These are phyloP conservation scores for Lachancea thermotolerans DNA, from an alignment of 805 yeast species.

Conservation along the genomic window DNA sequence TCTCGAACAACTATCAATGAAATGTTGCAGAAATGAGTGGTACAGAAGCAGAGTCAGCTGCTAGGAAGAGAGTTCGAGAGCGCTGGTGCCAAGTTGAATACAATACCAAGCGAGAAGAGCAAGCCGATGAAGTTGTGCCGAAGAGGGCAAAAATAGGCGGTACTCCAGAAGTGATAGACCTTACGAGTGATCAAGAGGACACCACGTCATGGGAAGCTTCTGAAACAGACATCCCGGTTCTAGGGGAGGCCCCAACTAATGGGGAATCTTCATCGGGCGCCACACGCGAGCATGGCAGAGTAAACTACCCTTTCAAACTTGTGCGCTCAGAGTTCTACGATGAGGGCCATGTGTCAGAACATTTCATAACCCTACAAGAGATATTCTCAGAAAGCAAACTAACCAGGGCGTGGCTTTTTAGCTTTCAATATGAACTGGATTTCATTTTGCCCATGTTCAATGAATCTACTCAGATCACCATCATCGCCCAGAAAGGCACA, in stretches of 20 bases:
- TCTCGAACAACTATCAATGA: background rate
- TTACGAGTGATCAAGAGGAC: slow-evolving; percentile 4
- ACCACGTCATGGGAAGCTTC: background rate
- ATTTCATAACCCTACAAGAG: slow-evolving; percentile 25
- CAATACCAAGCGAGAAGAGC: background rate
- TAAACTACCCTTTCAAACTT: slow-evolving; percentile 15
- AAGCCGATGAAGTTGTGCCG: background rate
- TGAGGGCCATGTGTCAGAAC: background rate
- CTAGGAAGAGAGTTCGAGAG: slow-evolving; percentile 14
- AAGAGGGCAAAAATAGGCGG: background rate
- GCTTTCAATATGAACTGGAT: slow-evolving; percentile 41
- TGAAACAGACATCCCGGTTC: slow-evolving; percentile 1
- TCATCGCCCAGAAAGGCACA: slow-evolving; percentile 32
- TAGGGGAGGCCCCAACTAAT: background rate
- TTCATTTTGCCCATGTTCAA: slow-evolving; percentile 32
- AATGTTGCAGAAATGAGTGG: background rate
- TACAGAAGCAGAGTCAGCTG: slow-evolving; percentile 7
- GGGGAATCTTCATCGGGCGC: background rate
- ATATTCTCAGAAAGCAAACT: slow-evolving; percentile 33
- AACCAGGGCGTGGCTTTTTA: slow-evolving; percentile 39
- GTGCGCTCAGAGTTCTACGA: slow-evolving; percentile 22
- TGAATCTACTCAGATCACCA: slow-evolving; percentile 16
- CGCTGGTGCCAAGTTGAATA: slow-evolving; percentile 16
- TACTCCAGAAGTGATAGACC: slow-evolving; percentile 2
- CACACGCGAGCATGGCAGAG: background rate